These are phyloP conservation scores for Blastobotrys persicus DNA, from an alignment of 1,139 yeast species.

Conservation along the genomic window DNA sequence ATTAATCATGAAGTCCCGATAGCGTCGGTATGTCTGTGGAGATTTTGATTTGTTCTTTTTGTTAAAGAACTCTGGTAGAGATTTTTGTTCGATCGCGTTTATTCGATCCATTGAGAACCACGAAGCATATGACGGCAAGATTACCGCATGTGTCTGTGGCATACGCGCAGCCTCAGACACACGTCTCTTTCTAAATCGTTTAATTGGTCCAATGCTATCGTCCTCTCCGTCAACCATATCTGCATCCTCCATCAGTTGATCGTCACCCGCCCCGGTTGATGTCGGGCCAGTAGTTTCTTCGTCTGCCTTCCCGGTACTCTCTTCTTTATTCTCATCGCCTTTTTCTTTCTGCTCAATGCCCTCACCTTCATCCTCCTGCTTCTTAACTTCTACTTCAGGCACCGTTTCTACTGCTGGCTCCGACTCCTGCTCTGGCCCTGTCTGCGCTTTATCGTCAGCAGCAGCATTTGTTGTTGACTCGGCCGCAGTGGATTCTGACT, in stretches of 20 bases:
- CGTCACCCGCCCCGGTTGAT: constrained; percentile 7
- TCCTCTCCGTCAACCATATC: constrained; percentile 8
- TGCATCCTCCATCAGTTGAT: constrained; percentile 8
- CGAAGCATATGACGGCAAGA: constrained; percentile 88
- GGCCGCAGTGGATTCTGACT: constrained; percentile 6
- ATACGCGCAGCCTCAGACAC: neutral
- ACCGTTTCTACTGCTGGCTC: constrained; percentile 17
- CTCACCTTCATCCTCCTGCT: neutral
- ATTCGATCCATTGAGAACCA: constrained; percentile 83
- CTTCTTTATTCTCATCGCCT: neutral
- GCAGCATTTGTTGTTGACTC: constrained; percentile 11
- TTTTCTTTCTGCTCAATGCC: neutral
- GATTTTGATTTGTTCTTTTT: constrained; percentile 77
- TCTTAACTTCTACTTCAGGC: constrained; percentile 8
- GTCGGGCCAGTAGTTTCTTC: neutral
- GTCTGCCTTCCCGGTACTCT: neutral
- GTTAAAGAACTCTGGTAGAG: constrained; percentile 88
- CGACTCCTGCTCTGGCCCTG: constrained; percentile 13
- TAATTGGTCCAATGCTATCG: constrained; percentile 6
- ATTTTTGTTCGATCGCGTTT: constrained; percentile 62
- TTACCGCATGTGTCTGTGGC: constrained; percentile 76
- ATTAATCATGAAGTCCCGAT: constrained; percentile 91
- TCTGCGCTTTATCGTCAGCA: constrained; percentile 2
- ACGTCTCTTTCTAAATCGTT: constrained; percentile 2
- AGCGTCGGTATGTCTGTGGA: constrained; percentile 80